Evolutionary conservation across 768 basidiomycete genomes (phyloP).

Genomic region (Stropharia rugosoannulata): DNA sequence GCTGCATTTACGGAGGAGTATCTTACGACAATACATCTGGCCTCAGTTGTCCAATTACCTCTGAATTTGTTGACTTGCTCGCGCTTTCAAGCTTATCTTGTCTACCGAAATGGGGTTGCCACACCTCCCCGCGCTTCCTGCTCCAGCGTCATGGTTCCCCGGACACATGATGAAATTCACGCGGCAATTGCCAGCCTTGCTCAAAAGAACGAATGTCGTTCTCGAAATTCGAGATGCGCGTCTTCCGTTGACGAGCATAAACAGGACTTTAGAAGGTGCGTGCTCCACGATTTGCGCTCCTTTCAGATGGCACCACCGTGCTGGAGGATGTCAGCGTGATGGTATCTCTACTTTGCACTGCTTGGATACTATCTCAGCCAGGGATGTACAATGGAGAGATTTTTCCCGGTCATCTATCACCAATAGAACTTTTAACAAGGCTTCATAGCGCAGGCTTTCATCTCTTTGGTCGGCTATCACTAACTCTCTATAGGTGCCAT

Average conservation of each 20-base stretch:
- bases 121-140: conserved; percentile 50
- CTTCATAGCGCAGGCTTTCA: conserved; percentile 12
- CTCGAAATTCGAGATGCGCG: conserved; percentile 94
- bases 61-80: background rate
- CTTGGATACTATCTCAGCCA: conserved; percentile 3
- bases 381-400: background rate
- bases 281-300: conserved; percentile 20
- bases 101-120: conserved; percentile 28
- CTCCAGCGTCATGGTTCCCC: conserved; percentile 90
- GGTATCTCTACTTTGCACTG: conserved; percentile 1
- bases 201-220: conserved; percentile 85
- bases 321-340: background rate
- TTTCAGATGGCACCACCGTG: conserved; percentile 17
- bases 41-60: background rate
- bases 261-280: conserved; percentile 83
- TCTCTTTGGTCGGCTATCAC: conserved; percentile 22
- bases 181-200: conserved; percentile 68
- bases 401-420: conserved; percentile 9
- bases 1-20: too few relatives aligned
- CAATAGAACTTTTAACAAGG: background rate
- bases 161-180: conserved; percentile 94
- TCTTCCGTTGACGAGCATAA: conserved; percentile 92
- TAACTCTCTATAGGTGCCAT: conserved; percentile 47
- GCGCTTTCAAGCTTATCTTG: conserved; percentile 3
- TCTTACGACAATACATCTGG: too few relatives aligned